Conservation (phyloP, 768 basidiomycete genomes). For the Mrakia gelida region DNA sequence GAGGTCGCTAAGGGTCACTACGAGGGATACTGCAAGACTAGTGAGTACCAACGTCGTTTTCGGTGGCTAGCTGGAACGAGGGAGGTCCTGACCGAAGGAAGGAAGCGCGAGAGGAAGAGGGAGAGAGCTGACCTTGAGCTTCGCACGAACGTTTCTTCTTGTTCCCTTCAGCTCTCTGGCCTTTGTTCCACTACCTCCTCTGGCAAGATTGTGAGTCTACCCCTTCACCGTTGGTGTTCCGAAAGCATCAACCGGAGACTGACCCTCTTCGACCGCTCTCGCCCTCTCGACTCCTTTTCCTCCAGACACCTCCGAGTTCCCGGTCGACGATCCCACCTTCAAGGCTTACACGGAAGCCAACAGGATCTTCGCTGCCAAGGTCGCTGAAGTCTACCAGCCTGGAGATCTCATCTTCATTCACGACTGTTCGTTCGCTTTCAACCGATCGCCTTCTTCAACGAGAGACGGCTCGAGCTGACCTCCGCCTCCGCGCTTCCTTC, state of each 20-base stretch:
- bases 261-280: not conserved
- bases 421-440: slow-evolving; percentile 53
- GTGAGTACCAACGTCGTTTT: slow-evolving; percentile 52
- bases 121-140: not conserved
- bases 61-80: too few relatives aligned
- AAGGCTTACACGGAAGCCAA: slow-evolving; percentile 77
- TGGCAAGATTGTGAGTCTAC: slow-evolving; percentile 80
- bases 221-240: too few relatives aligned
- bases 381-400: slow-evolving; percentile 70
- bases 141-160: slow-evolving; percentile 19
- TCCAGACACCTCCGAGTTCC: slow-evolving; percentile 72
- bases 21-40: slow-evolving; percentile 96
- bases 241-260: not conserved
- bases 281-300: not conserved
- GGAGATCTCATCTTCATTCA: slow-evolving; percentile 80
- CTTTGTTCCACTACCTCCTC: slow-evolving; percentile 94
- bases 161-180: slow-evolving; percentile 72
- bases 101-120: not conserved
- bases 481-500: too few relatives aligned
- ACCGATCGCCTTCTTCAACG: not conserved
- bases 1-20: slow-evolving; percentile 88
- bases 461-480: not conserved
- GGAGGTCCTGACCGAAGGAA: slow-evolving; percentile 2
- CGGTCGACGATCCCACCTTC: slow-evolving; percentile 71
- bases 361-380: slow-evolving; percentile 73